Conservation (phyloP, 306 rosid species). For the Quercus alba region DNA sequence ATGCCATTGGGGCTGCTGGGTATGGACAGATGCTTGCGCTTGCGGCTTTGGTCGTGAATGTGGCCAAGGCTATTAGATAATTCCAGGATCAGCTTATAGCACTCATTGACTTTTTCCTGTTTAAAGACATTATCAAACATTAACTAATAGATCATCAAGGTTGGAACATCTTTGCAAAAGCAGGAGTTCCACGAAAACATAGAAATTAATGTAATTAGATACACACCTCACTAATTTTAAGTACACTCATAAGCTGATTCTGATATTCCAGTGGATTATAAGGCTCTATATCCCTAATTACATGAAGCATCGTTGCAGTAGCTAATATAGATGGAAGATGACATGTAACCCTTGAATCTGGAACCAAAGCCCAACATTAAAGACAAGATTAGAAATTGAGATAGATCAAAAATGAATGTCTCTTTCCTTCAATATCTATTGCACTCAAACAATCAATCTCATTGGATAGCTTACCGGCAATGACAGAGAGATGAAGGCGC, state of each 20-base stretch:
- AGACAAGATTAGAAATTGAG: conserved; percentile 7
- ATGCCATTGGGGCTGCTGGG: conserved; percentile 63
- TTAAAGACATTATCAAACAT: conserved; percentile 21
- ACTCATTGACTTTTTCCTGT: conserved; percentile 67
- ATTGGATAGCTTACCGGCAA: conserved; percentile 46
- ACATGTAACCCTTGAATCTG: conserved; percentile 66
- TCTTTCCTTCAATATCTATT: background rate
- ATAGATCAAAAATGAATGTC: background rate
- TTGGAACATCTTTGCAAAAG: conserved; percentile 2
- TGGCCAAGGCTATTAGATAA: conserved; percentile 26
- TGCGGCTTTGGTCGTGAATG: conserved; percentile 32
- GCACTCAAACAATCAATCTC: background rate
- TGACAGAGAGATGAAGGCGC: conserved; percentile 61
- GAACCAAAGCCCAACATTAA: conserved; percentile 6
- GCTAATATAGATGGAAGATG: conserved; percentile 79
- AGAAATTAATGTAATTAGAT: conserved; percentile 16
- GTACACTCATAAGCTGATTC: conserved; percentile 60
- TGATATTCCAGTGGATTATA: conserved; percentile 55
- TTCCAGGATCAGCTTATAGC: conserved; percentile 58
- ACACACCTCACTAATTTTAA: conserved; percentile 74
- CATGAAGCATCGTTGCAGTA: conserved; percentile 79
- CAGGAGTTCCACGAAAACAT: background rate
- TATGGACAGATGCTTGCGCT: conserved; percentile 44
- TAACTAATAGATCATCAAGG: conserved; percentile 7
- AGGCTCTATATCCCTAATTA: conserved; percentile 67